These are phyloP conservation scores for Austroboletus olivaceoglutinosus DNA, from an alignment of 1,284 basidiomycete genomes.

Conservation along the genomic window DNA sequence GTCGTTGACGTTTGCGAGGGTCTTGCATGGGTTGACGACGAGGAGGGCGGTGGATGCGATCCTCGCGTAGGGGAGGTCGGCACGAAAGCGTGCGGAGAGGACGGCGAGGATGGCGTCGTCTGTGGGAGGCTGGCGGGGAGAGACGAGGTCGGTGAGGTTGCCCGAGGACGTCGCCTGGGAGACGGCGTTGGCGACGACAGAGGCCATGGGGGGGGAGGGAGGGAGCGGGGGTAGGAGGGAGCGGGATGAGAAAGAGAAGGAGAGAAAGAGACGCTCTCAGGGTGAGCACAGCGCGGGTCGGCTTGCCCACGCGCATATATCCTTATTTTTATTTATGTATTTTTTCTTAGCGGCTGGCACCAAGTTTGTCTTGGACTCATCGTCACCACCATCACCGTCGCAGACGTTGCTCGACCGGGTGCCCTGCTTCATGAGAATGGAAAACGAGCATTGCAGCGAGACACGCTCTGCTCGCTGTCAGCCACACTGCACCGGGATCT, in stretches of 20 bases:
- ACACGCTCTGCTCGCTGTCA: constrained; percentile 17
- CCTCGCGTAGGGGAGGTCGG: constrained; percentile 81
- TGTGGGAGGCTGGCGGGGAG: constrained; percentile 67
- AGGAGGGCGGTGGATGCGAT: constrained; percentile 73
- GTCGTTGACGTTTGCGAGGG: constrained; percentile 79
- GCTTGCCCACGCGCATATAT: background rate
- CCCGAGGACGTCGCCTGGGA: constrained; percentile 50
- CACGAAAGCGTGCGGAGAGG: constrained; percentile 80
- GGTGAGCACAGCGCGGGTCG: background rate
- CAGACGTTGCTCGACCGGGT: no score
- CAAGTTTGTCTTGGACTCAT: no score
- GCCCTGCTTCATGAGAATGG: constrained; percentile 30
- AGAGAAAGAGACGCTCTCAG: background rate
- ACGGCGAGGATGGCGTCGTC: constrained; percentile 80
- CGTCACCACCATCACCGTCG: no score
- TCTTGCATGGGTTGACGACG: constrained; percentile 85
- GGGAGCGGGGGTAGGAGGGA: constrained; percentile 1
- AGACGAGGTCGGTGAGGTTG: constrained; percentile 69
- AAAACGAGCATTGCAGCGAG: constrained; percentile 24
- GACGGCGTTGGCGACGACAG: constrained; percentile 29
- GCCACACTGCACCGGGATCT: constrained; percentile 21
- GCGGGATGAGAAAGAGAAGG: constrained; percentile 1
- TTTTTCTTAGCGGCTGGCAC: no score
- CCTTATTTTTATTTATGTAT: no score
- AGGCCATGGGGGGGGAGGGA: constrained; percentile 36